A percentile compares a stretch with the other conserved stretches of the same genome.
Conservation (phyloP, 352 stramenopile species). For the Pythium myriotylum region DNA sequence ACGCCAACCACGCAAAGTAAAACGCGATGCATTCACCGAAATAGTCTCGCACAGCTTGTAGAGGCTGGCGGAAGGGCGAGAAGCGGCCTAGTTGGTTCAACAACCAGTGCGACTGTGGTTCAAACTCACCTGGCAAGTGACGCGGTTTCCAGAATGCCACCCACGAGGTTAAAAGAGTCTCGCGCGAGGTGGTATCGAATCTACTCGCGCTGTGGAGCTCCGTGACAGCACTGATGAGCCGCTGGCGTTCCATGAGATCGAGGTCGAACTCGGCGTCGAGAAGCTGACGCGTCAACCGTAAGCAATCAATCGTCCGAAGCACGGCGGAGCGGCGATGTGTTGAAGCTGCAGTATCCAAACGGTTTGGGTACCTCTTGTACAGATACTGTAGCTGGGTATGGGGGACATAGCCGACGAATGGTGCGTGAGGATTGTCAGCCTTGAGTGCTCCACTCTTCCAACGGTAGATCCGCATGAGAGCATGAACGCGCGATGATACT, state of each 20-base stretch:
- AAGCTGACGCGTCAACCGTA: conserved; percentile 48
- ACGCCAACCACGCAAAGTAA: conserved; percentile 90
- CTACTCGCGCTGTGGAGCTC: conserved; percentile 61
- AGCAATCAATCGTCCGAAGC: conserved; percentile 61
- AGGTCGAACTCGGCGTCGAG: conserved; percentile 57
- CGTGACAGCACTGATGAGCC: conserved; percentile 37
- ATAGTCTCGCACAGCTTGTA: conserved; percentile 81
- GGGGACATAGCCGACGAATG: conserved; percentile 49
- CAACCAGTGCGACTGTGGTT: conserved; percentile 42
- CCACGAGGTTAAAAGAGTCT: conserved; percentile 45
- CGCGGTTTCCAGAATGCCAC: conserved; percentile 57
- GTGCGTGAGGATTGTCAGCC: conserved; percentile 29
- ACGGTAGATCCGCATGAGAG: conserved; percentile 41
- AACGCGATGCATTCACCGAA: conserved; percentile 89
- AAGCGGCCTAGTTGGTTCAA: conserved; percentile 40
- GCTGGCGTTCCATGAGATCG: conserved; percentile 28
- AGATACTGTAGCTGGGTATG: conserved; percentile 60
- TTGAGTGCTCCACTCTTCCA: conserved; percentile 22
- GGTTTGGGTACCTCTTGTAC: conserved; percentile 62
- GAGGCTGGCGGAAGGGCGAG: conserved; percentile 67
- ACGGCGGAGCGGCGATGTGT: conserved; percentile 46
- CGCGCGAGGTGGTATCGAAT: conserved; percentile 44
- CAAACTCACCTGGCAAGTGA: conserved; percentile 41
- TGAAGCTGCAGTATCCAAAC: conserved; percentile 42
- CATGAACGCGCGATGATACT: conserved; percentile 56